Evolutionary conservation across 2,329 filamentous ascomycete species (phyloP).

Genomic region (Cladosporium colombiae): DNA sequence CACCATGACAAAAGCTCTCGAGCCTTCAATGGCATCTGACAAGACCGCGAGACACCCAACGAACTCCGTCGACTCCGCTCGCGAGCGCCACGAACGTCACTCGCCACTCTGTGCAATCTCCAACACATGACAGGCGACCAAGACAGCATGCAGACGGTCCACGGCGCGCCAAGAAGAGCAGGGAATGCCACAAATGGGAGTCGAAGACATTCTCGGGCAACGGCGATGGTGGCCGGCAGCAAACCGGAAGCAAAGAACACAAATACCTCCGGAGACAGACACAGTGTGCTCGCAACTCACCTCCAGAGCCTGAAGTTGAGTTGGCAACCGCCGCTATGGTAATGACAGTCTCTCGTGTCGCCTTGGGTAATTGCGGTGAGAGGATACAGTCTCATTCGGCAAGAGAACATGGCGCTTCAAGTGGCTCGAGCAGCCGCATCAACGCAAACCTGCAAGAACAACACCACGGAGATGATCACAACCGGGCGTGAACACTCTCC

Average conservation of each 20-base stretch:
- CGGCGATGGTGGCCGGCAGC: background rate
- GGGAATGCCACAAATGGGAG: background rate
- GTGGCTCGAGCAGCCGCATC: background rate
- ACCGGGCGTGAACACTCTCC: background rate
- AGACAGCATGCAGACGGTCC: background rate
- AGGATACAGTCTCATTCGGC: background rate
- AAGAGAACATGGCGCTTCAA: background rate
- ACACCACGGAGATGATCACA: background rate
- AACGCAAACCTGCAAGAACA: background rate
- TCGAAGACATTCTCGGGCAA: background rate
- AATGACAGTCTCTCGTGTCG: background rate
- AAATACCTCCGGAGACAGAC: background rate
- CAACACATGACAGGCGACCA: background rate
- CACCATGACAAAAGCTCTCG: background rate
- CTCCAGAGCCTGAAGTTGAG: background rate
- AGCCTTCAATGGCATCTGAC: background rate
- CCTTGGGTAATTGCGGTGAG: background rate
- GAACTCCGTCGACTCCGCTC: background rate
- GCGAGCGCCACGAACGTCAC: background rate
- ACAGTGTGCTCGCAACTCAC: background rate
- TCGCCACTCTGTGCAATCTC: background rate
- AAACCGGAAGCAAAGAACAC: background rate
- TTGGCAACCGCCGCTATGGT: background rate
- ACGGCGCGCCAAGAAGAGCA: background rate
- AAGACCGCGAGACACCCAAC: background rate